Conservation (phyloP, 129 eudicot genomes). For the Heracleum sosnowskyi region DNA sequence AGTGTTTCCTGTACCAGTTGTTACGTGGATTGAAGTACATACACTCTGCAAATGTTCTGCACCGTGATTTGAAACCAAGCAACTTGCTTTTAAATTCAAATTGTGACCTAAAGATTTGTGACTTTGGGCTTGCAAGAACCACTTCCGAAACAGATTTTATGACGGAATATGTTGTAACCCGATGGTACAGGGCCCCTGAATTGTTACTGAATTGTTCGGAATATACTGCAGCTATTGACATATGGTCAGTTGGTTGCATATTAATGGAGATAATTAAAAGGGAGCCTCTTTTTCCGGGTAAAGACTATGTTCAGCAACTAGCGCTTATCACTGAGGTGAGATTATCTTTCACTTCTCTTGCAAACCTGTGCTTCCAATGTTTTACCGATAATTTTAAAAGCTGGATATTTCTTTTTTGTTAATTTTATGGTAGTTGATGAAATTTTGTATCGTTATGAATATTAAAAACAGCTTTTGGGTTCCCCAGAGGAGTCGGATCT, state of each 20-base stretch:
- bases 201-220: conserved; percentile 78
- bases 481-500: conserved; percentile 90
- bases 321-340: conserved; percentile 77
- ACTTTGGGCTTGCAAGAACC: conserved; percentile 94
- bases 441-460: not conserved
- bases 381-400: not conserved
- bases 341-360: not conserved
- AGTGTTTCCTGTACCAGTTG: conserved; percentile 86
- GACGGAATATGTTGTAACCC: conserved; percentile 92
- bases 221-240: conserved; percentile 91
- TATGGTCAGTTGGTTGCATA: conserved; percentile 96
- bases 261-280: conserved; percentile 80
- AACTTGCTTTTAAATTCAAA: conserved; percentile 80
- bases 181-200: conserved; percentile 97
- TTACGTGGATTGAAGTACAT: conserved; percentile 76
- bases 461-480: conserved; percentile 49
- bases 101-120: conserved; percentile 93
- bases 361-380: not conserved
- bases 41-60: conserved; percentile 86
- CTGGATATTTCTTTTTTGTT: not conserved
- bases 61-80: conserved; percentile 91
- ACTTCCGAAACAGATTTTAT: conserved; percentile 81
- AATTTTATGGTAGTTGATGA: not conserved
- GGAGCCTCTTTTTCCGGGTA: conserved; percentile 88
- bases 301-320: conserved; percentile 83